These are phyloP conservation scores for Hypholoma sublateritium DNA, from an alignment of 768 basidiomycete genomes.

Conservation along the genomic window DNA sequence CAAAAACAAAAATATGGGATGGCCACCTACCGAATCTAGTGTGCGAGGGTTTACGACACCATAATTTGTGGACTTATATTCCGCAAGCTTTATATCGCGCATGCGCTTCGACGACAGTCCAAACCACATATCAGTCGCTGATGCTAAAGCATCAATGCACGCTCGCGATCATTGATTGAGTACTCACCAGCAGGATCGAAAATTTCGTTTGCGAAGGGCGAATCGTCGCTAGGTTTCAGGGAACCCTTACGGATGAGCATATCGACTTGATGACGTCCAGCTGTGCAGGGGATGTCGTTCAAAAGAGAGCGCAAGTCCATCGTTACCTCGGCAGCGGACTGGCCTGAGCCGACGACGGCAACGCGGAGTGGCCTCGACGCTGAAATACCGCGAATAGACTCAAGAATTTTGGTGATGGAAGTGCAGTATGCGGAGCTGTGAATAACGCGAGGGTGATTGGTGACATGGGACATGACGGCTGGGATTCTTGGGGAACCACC, in stretches of 20 bases:
- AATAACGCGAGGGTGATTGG: constrained; percentile 34
- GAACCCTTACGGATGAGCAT: constrained; percentile 52
- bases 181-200: constrained; percentile 48
- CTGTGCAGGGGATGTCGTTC: constrained; percentile 25
- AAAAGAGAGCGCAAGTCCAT: constrained; percentile 43
- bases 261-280: constrained; percentile 38
- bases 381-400: constrained; percentile 19
- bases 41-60: constrained; percentile 51
- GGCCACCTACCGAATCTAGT: constrained; percentile 34
- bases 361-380: constrained; percentile 32
- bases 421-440: constrained; percentile 45
- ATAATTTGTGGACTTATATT: constrained; percentile 53
- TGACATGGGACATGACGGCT: constrained; percentile 27
- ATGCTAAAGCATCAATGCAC: not conserved
- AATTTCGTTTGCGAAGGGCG: constrained; percentile 54
- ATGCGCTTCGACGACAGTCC: constrained; percentile 32
- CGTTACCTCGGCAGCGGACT: constrained; percentile 47
- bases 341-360: constrained; percentile 48
- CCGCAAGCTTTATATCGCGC: constrained; percentile 35
- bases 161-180: not conserved
- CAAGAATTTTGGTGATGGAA: constrained; percentile 35
- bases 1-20: not conserved
- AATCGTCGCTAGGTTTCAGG: constrained; percentile 51
- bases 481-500: constrained; percentile 49
- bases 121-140: constrained; percentile 43